Conservation (phyloP, 208 protist genomes). For the Borovskyia barvae region DNA sequence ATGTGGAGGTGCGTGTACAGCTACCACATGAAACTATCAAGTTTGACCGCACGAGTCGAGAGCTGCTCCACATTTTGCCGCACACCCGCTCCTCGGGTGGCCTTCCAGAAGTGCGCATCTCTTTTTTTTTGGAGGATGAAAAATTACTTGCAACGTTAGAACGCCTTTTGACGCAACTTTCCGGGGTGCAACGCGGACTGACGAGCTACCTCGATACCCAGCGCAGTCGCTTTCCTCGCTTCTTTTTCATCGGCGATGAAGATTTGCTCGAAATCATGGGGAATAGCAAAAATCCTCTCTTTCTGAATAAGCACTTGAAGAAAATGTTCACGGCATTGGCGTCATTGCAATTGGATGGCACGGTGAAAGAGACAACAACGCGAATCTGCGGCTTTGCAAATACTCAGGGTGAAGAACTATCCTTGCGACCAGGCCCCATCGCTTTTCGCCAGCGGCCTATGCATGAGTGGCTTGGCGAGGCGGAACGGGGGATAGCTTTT, state of each 20-base stretch:
- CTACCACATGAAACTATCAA: constrained; percentile 93
- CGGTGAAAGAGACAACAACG: constrained; percentile 11
- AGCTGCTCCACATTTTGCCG: constrained; percentile 94
- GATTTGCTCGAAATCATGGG: constrained; percentile 99
- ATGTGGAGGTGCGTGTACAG: constrained; percentile 93
- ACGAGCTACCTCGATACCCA: constrained; percentile 98
- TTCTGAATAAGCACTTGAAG: constrained; percentile 96
- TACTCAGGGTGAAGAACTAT: constrained; percentile 92
- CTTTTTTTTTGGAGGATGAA: constrained; percentile 93
- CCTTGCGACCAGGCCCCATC: constrained; percentile 52
- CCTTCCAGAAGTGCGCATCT: constrained; percentile 51
- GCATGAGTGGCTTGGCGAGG: constrained; percentile 93
- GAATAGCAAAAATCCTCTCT: constrained; percentile 92
- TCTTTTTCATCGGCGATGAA: constrained; percentile 99
- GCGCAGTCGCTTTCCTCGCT: constrained; percentile 96
- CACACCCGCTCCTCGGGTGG: constrained; percentile 59
- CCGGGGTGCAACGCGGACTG: constrained; percentile 96
- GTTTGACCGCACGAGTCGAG: constrained; percentile 93
- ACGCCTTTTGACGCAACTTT: constrained; percentile 89
- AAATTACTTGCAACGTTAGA: constrained; percentile 90
- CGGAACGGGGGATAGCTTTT: constrained; percentile 90
- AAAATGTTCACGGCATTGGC: constrained; percentile 99
- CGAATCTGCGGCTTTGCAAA: constrained; percentile 90
- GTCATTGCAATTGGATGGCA: constrained; percentile 48
- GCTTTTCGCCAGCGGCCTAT: constrained; percentile 69